phyloP scores from a whole-genome alignment of 2,329 filamentous ascomycete genomes.

The Chlorencoelia australis region DNA sequence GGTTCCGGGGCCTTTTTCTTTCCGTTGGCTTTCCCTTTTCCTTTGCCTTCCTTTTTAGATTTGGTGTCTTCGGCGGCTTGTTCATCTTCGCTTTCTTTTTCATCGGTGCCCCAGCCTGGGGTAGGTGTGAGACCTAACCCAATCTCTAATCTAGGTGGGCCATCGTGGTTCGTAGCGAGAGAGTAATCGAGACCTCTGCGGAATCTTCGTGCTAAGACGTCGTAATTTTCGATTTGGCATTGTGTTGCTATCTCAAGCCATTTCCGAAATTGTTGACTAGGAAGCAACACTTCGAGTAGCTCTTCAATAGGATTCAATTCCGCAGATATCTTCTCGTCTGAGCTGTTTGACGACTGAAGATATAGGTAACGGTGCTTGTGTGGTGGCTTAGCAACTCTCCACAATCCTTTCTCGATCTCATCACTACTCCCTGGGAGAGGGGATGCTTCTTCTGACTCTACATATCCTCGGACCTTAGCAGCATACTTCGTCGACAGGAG shows the following conservation, averaged over 20 bases:
- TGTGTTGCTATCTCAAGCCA: slow-evolving; percentile 82
- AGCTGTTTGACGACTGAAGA: slow-evolving; percentile 43
- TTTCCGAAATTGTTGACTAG: slow-evolving; percentile 75
- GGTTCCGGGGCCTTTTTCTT: slow-evolving; percentile 13
- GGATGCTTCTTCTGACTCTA: slow-evolving; percentile 53
- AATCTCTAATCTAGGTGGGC: slow-evolving; percentile 72
- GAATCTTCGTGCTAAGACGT: slow-evolving; percentile 79
- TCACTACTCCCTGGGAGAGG: slow-evolving; percentile 35
- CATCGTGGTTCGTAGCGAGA: slow-evolving; percentile 74
- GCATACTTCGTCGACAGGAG: slow-evolving; percentile 75
- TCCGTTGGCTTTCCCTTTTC: slow-evolving; percentile 16
- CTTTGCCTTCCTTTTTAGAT: slow-evolving; percentile 21
- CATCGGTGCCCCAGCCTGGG: slow-evolving; percentile 70
- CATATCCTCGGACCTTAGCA: slow-evolving; percentile 56
- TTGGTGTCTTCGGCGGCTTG: slow-evolving; percentile 28
- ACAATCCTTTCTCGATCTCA: slow-evolving; percentile 50
- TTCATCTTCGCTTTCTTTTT: slow-evolving; percentile 41
- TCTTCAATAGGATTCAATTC: slow-evolving; percentile 58
- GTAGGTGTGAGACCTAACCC: slow-evolving; percentile 82
- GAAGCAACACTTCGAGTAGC: slow-evolving; percentile 71
- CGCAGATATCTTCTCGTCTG: slow-evolving; percentile 21
- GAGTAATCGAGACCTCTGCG: slow-evolving; percentile 84
- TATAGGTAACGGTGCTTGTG: slow-evolving; percentile 95
- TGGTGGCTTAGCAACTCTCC: slow-evolving; percentile 75
- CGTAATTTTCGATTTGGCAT: slow-evolving; percentile 60